phyloP scores from a whole-genome alignment of 768 basidiomycete genomes.

The Exsudoporus frostii region DNA sequence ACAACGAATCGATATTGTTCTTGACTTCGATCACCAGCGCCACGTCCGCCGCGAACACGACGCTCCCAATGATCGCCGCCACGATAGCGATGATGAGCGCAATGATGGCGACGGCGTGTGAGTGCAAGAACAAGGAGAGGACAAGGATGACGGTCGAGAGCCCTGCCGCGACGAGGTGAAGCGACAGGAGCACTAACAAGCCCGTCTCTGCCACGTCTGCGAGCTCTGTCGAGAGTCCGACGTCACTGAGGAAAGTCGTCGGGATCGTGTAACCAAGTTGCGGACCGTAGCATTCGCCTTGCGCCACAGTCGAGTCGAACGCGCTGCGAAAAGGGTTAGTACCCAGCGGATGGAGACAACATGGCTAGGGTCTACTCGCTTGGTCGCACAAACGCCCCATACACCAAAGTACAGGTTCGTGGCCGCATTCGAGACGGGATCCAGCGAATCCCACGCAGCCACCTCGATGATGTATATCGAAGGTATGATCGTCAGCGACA shows the following conservation, averaged over 20 bases:
- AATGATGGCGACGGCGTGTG: constrained; percentile 52
- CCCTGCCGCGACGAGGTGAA: constrained; percentile 65
- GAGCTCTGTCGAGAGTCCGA: constrained; percentile 45
- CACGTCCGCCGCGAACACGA: constrained; percentile 61
- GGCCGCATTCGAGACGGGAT: constrained; percentile 48
- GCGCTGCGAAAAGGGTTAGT: constrained; percentile 4
- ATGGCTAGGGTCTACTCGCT: constrained; percentile 28
- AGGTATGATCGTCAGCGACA: constrained; percentile 75
- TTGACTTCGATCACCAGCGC: constrained; percentile 55
- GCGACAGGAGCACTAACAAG: constrained; percentile 54
- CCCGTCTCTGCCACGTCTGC: constrained; percentile 47
- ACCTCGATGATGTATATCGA: constrained; percentile 59
- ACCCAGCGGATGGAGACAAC: too few relatives aligned
- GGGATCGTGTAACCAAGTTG: constrained; percentile 70
- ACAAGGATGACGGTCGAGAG: constrained; percentile 53
- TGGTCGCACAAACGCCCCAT: constrained; percentile 77
- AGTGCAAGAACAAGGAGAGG: constrained; percentile 56
- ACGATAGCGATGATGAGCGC: constrained; percentile 57
- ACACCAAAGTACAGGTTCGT: constrained; percentile 72
- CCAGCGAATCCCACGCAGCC: constrained; percentile 25
- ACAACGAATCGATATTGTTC: constrained; percentile 38
- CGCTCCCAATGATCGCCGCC: constrained; percentile 49
- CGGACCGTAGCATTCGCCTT: constrained; percentile 56
- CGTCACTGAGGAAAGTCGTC: constrained; percentile 34
- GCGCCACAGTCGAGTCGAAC: not conserved